Evolutionary conservation across 2,329 filamentous ascomycete species (phyloP).

Genomic region (Botrytis fabae): DNA sequence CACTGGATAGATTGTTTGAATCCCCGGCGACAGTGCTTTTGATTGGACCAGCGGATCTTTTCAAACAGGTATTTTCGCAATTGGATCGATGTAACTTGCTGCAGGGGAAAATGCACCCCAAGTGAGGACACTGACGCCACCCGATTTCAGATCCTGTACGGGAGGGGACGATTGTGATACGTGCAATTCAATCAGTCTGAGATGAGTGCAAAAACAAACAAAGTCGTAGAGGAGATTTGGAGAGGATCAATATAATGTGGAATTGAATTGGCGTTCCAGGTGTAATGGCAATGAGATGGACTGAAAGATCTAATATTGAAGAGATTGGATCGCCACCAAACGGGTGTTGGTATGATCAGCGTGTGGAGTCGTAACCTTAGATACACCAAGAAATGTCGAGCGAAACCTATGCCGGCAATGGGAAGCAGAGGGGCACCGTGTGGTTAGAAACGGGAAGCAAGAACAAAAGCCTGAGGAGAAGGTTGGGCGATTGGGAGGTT

Average conservation of each 20-base stretch:
- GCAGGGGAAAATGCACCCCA: constrained; percentile 2
- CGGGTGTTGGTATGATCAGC: background rate
- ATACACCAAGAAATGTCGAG: background rate
- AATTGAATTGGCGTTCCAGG: background rate
- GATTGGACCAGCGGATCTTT: background rate
- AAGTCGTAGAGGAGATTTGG: background rate
- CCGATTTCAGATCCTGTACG: constrained; percentile 1
- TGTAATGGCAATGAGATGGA: background rate
- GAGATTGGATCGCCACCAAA: background rate
- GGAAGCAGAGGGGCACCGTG: background rate
- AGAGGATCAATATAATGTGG: background rate
- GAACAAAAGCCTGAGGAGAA: background rate
- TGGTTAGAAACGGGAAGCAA: background rate
- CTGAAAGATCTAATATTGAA: background rate
- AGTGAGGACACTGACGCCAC: constrained; percentile 1
- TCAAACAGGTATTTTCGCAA: background rate
- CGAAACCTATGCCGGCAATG: background rate
- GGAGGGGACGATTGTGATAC: background rate
- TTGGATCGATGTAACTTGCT: constrained; percentile 7
- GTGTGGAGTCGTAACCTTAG: background rate
- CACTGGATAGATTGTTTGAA: background rate
- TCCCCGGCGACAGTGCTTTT: background rate
- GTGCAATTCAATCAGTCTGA: background rate
- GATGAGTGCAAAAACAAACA: background rate
- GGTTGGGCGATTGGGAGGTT: too few species aligned